Evolutionary conservation across 2,329 filamentous ascomycete genomes (phyloP).

Genomic region (Ploettnerulaceae sp.): DNA sequence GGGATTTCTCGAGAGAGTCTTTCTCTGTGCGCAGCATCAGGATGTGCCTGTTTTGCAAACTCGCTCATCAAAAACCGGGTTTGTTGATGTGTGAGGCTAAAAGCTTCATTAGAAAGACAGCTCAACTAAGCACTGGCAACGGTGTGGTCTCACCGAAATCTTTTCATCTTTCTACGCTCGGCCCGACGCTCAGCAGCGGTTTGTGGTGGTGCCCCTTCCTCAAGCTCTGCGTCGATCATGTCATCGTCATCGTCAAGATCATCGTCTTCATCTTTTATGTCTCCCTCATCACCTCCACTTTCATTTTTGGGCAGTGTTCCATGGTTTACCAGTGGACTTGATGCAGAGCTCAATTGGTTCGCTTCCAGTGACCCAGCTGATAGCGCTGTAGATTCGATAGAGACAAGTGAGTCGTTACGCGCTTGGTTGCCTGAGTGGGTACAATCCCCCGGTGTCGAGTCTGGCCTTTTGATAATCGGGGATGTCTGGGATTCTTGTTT

Average conservation of each 20-base stretch:
- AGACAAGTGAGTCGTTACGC: conserved; percentile 39
- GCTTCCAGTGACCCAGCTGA: conserved; percentile 36
- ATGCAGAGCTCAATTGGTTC: conserved; percentile 39
- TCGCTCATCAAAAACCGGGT: conserved; percentile 98
- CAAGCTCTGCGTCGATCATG: conserved; percentile 44
- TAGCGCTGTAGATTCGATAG: conserved; percentile 38
- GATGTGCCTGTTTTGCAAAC: conserved; percentile 90
- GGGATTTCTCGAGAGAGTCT: conserved; percentile 85
- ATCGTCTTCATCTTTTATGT: conserved; percentile 32
- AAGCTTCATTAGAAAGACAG: conserved; percentile 36
- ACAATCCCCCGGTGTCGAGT: conserved; percentile 31
- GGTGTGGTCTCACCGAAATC: conserved; percentile 58
- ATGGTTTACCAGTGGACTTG: conserved; percentile 37
- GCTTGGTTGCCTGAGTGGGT: conserved; percentile 31
- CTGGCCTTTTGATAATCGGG: conserved; percentile 28
- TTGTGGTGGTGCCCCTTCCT: conserved; percentile 42
- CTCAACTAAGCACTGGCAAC: not conserved
- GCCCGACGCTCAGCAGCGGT: conserved; percentile 53
- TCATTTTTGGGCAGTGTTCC: conserved; percentile 26
- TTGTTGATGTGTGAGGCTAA: conserved; percentile 87
- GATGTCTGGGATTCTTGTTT: conserved; percentile 24
- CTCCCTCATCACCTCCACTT: conserved; percentile 39
- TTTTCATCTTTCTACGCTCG: conserved; percentile 66
- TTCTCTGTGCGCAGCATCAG: conserved; percentile 85
- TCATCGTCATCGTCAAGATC: conserved; percentile 50